Conservation (phyloP, 352 stramenopile species). For the Globisporangium spinosum region DNA sequence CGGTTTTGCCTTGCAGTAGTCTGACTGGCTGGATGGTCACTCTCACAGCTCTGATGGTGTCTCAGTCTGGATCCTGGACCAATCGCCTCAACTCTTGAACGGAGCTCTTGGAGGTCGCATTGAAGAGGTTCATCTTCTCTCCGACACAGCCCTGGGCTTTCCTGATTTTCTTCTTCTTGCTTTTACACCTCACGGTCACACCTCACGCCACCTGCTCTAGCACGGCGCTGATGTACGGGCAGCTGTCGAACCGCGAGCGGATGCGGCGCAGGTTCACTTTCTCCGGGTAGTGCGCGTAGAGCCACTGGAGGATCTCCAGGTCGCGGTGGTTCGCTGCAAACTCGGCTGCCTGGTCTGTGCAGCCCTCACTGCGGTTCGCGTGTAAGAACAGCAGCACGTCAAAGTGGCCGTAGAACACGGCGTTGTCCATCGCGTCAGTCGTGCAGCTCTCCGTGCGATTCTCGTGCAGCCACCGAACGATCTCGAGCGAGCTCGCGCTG, state of each 20-base stretch:
- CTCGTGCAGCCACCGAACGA: slow-evolving; percentile 20
- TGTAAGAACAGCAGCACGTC: slow-evolving; percentile 26
- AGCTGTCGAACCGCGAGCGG: slow-evolving; percentile 9
- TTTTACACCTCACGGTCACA: background rate
- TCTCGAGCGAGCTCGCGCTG: slow-evolving; percentile 18
- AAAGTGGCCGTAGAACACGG: slow-evolving; percentile 26
- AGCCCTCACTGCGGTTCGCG: slow-evolving; percentile 17
- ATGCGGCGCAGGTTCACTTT: slow-evolving; percentile 16
- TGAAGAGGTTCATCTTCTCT: background rate
- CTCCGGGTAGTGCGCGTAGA: slow-evolving; percentile 16
- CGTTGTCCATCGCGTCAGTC: slow-evolving; percentile 28
- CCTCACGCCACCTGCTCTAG: slow-evolving; percentile 8
- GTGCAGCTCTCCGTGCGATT: slow-evolving; percentile 23
- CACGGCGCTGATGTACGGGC: slow-evolving; percentile 4
- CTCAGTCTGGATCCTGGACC: background rate
- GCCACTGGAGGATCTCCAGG: slow-evolving; percentile 21
- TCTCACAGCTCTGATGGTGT: background rate
- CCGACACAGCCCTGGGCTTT: background rate
- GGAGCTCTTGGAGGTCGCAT: background rate
- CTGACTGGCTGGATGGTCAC: background rate
- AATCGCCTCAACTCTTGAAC: background rate
- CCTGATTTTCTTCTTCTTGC: background rate
- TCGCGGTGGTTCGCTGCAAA: slow-evolving; percentile 20
- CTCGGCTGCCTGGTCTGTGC: slow-evolving; percentile 22
- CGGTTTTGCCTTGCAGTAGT: background rate